phyloP scores from a whole-genome alignment of 73 alveolate species.

The Breviolum minutum region DNA sequence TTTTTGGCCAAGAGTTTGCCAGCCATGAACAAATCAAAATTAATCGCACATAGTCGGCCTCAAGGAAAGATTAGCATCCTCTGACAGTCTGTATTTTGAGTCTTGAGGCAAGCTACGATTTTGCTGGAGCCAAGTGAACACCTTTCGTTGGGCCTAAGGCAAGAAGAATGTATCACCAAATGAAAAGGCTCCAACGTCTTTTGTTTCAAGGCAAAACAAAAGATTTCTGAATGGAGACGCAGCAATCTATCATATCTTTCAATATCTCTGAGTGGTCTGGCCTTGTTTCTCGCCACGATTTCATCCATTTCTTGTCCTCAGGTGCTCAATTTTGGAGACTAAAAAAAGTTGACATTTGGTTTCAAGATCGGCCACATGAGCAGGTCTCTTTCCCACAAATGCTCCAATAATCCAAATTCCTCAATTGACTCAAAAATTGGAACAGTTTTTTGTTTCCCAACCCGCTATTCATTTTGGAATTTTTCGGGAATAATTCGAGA shows the following conservation, averaged over 20 bases:
- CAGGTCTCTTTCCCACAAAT: no score
- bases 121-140: constrained; percentile 69
- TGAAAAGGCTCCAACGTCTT: no score
- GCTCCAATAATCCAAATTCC: no score
- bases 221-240: background rate
- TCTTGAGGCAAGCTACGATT: background rate
- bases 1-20: no score
- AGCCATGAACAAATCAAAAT: no score
- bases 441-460: no score
- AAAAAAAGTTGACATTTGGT: no score
- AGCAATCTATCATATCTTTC: background rate
- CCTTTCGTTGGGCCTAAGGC: constrained; percentile 66
- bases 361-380: no score
- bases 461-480: background rate
- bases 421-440: no score
- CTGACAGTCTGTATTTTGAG: background rate
- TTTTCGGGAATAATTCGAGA: background rate
- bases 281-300: constrained; percentile 56
- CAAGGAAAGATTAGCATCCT: no score
- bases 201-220: background rate
- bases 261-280: background rate
- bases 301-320: constrained; percentile 66
- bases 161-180: background rate
- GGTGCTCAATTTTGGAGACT: background rate
- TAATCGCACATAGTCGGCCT: no score